A percentile compares a stretch with the other conserved stretches of the same genome.
Conservation (phyloP, 176 grass and related monocot genomes). For the Musa schizocarpa region DNA sequence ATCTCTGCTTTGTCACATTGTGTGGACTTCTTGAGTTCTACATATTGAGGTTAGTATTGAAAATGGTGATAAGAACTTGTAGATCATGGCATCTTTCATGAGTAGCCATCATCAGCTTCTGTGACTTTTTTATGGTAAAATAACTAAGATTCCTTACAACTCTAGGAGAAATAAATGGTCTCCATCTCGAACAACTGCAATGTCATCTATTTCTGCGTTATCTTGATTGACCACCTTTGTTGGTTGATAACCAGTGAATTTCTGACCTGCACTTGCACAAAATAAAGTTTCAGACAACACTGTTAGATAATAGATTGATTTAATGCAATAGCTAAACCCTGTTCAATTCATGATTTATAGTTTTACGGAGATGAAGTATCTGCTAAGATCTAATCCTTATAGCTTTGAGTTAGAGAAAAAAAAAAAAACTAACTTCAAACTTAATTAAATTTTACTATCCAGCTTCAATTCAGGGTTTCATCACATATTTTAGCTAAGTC, state of each 20-base stretch:
- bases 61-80: not conserved
- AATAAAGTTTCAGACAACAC: not conserved
- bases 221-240: constrained; percentile 53
- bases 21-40: not conserved
- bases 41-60: not conserved
- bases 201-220: constrained; percentile 74
- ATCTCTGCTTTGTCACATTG: too few relatives aligned
- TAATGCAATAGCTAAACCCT: not conserved
- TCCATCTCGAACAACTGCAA: constrained; percentile 63
- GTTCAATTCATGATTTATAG: too few relatives aligned
- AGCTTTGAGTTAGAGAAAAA: too few relatives aligned
- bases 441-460: too few relatives aligned
- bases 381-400: too few relatives aligned
- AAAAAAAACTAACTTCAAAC: too few relatives aligned
- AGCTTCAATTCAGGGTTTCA: too few relatives aligned
- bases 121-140: not conserved
- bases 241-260: constrained; percentile 39
- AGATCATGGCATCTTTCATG: not conserved
- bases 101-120: not conserved
- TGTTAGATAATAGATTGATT: not conserved
- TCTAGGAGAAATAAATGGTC: constrained; percentile 71
- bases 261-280: constrained; percentile 40
- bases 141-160: constrained; percentile 4
- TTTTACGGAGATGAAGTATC: too few relatives aligned
- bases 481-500: not conserved